Evolutionary conservation across 1,284 basidiomycete species (phyloP), one percentile per base, ranked within the genome.

Genomic region (Ceratobasidium sp.): DNA sequence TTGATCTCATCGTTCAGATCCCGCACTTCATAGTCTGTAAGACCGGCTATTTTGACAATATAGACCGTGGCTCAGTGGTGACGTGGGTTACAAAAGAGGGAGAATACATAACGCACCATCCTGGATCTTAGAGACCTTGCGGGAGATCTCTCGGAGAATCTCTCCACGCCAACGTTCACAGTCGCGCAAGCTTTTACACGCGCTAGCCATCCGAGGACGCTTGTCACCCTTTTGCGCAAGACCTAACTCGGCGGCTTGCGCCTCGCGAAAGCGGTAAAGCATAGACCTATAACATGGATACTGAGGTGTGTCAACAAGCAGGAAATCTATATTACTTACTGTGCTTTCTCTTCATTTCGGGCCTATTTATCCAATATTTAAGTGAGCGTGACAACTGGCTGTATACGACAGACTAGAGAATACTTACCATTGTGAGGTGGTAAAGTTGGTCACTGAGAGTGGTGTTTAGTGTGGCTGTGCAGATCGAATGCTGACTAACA

Each of bases 1-100:
- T 99, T 99, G 83, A 99, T 99, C 84, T 99, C 96, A 84, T 99
- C 97, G 84, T 99, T 99, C 61, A 98, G 84, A 84, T 98, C 97
- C 61, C 97, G 93, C 44, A 98, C 92, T 87, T 99, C 97, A 83
- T 98, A 99, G 85, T 99, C 96, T 38, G 94, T 95, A 84, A 99
- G 85, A 70, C 95, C 94, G 82, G 94, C 96, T 97, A 82, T 38
- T 52, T 40, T 17, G n/a, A 28, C 62, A 33, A 44, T 46, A 57
- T 28, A 38, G 46, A 80, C 10, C 17, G 48, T 28, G 44, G 26
- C 59, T 79, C 38, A 67, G 65, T 57, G 76, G 6, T 59, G 40
- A 23, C 42, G 50, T 17, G 46, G 42, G 50, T 38, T 26, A 73
- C 52, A 70, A 59, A 73, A 70, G 62, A 65, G 57, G 57, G 33